Percentiles rank a stretch among this genome's conserved stretches.
Evolutionary conservation across 495 filamentous ascomycete species (phyloP).

Genomic region (Beverwykella pulmonaria): DNA sequence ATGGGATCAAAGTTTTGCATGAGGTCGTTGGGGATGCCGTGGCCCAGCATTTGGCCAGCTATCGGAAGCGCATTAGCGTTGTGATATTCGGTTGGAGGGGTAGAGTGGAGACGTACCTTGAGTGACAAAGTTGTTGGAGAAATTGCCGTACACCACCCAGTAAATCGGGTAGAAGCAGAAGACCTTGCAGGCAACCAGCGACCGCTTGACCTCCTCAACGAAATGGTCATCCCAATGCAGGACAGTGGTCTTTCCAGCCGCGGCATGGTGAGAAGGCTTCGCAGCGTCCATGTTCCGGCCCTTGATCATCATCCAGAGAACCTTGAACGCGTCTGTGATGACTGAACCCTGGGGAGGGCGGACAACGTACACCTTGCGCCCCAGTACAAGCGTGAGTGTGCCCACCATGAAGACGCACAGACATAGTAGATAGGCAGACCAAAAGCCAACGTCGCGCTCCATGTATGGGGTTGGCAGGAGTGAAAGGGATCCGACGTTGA

Average conservation of each 20-base stretch:
- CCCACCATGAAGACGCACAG: constrained; percentile 62
- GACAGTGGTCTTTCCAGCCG: constrained; percentile 46
- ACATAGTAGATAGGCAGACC: constrained; percentile 73
- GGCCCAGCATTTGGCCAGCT: constrained; percentile 57
- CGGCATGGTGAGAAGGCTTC: constrained; percentile 62
- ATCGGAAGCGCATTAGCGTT: neutral
- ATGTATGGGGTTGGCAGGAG: constrained; percentile 66
- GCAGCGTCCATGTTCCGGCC: constrained; percentile 53
- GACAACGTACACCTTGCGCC: constrained; percentile 62
- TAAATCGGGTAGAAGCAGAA: constrained; percentile 63
- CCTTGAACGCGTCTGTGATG: constrained; percentile 63
- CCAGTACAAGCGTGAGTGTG: constrained; percentile 55
- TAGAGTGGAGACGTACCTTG: constrained; percentile 34
- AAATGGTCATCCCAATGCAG: constrained; percentile 64
- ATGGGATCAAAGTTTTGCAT: constrained; percentile 78
- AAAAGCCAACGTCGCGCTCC: constrained; percentile 71
- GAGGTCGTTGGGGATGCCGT: constrained; percentile 71
- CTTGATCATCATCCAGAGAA: constrained; percentile 60
- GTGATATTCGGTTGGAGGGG: neutral
- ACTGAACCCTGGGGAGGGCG: constrained; percentile 66
- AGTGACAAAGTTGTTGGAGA: constrained; percentile 57
- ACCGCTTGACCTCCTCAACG: constrained; percentile 64
- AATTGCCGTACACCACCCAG: constrained; percentile 44
- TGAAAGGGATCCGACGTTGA: constrained; percentile 75
- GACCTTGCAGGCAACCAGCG: constrained; percentile 62